Percentiles rank a stretch among this genome's conserved stretches.
These are phyloP conservation scores for Leccinum sublutescens DNA, from an alignment of 768 basidiomycete species.

Conservation along the genomic window DNA sequence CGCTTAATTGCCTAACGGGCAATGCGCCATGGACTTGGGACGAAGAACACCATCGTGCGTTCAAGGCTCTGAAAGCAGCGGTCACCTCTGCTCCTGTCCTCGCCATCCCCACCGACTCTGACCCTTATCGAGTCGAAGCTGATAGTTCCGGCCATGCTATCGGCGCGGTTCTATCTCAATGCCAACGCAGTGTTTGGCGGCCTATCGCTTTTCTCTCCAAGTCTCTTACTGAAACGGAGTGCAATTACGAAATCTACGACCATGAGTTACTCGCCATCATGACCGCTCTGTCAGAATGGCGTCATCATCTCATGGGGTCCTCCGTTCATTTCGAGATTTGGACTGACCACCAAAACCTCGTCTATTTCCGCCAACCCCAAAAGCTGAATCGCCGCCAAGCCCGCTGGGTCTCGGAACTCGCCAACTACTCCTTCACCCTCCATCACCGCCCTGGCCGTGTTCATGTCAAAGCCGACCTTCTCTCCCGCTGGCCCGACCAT, in stretches of 20 bases:
- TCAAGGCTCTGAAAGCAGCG: background rate
- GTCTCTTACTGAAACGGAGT: conserved; percentile 32
- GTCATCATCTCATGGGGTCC: conserved; percentile 12
- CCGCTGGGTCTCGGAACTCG: conserved; percentile 38
- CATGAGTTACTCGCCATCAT: conserved; percentile 48
- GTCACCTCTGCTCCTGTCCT: background rate
- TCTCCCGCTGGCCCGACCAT: conserved; percentile 28
- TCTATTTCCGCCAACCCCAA: conserved; percentile 39
- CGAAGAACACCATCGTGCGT: background rate
- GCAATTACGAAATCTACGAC: conserved; percentile 35
- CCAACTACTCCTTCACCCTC: conserved; percentile 9
- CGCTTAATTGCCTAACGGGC: conserved; percentile 22
- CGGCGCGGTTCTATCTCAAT: background rate
- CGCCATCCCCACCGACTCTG: background rate
- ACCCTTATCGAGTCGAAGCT: background rate
- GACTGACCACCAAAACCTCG: conserved; percentile 38
- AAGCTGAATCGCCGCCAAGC: conserved; percentile 43
- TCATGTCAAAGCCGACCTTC: conserved; percentile 26
- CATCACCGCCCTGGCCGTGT: conserved; percentile 12
- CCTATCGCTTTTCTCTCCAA: conserved; percentile 42
- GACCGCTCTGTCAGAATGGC: conserved; percentile 33
- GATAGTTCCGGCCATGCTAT: background rate
- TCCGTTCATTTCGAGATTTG: background rate
- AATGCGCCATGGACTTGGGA: background rate
- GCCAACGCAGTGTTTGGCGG: conserved; percentile 16